Conservation (phyloP, 305 asterid species). For the Fraxinus velutina region DNA sequence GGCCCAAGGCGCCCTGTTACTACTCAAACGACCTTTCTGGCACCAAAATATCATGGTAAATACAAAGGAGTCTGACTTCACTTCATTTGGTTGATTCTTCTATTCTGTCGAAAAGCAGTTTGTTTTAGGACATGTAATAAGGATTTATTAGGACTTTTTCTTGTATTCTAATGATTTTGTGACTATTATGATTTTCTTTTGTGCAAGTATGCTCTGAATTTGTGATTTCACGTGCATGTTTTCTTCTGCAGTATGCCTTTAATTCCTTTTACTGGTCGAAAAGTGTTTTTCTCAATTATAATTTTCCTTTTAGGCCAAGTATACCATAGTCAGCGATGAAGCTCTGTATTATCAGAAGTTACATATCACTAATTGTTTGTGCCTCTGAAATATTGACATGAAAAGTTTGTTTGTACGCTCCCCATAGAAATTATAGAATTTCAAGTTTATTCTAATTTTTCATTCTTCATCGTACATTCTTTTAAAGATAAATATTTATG, state of each 20-base stretch:
- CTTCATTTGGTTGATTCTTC: conserved; percentile 7
- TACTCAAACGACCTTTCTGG: conserved; percentile 13
- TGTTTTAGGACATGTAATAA: neutral
- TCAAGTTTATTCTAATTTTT: neutral
- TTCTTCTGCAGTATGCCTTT: neutral
- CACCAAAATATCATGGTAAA: conserved; percentile 1
- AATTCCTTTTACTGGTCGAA: neutral
- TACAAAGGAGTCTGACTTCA: neutral
- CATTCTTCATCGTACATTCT: neutral
- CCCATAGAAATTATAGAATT: neutral
- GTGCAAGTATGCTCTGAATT: neutral
- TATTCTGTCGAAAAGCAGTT: neutral
- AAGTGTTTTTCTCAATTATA: neutral
- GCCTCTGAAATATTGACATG: neutral
- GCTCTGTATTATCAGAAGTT: neutral
- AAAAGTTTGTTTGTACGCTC: neutral
- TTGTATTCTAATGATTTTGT: neutral
- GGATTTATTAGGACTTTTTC: neutral
- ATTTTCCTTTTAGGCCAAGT: neutral
- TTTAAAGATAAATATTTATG: neutral
- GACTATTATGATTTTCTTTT: neutral
- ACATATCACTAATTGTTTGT: neutral
- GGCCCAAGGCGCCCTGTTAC: neutral
- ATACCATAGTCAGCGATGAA: neutral
- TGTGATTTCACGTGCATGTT: neutral